Evolutionary conservation across 306 rosid species (phyloP).

Genomic region (Echinosophora koreensis): DNA sequence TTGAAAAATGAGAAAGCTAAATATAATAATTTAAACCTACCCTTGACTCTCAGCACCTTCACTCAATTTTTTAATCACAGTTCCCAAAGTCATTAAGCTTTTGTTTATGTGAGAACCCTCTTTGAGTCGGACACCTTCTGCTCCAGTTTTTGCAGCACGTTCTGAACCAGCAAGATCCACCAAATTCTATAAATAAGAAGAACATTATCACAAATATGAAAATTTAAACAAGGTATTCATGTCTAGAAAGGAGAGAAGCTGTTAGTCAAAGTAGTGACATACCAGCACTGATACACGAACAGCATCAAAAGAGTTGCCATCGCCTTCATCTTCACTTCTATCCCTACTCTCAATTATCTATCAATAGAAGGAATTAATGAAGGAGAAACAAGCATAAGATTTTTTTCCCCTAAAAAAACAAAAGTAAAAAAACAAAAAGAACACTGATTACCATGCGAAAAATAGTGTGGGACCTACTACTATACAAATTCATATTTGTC

Average conservation of each 20-base stretch:
- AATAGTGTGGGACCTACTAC: constrained; percentile 97
- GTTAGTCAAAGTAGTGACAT: constrained; percentile 41
- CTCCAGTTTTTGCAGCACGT: constrained; percentile 99
- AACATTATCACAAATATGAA: constrained; percentile 29
- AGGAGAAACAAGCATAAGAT: constrained; percentile 29
- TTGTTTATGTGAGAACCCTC: constrained; percentile 98
- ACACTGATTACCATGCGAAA: constrained; percentile 83
- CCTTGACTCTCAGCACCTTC: constrained; percentile 99
- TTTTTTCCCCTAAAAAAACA: background rate
- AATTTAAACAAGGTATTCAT: constrained; percentile 24
- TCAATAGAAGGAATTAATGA: constrained; percentile 35
- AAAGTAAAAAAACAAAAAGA: constrained; percentile 19
- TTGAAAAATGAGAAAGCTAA: constrained; percentile 34
- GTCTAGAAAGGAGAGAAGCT: constrained; percentile 16
- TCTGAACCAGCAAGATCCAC: constrained; percentile 99
- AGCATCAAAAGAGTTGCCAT: constrained; percentile 75
- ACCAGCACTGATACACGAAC: constrained; percentile 98
- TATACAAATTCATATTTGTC: constrained; percentile 93
- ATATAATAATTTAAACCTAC: constrained; percentile 58
- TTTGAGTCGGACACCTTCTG: constrained; percentile 93
- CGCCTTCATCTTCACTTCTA: constrained; percentile 73
- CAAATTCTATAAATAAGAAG: constrained; percentile 69
- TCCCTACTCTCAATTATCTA: constrained; percentile 95
- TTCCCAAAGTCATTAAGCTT: constrained; percentile 96
- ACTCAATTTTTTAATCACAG: constrained; percentile 96